Evolutionary conservation across 345 rosid species (phyloP).

Genomic region (Citrus reticulata): DNA sequence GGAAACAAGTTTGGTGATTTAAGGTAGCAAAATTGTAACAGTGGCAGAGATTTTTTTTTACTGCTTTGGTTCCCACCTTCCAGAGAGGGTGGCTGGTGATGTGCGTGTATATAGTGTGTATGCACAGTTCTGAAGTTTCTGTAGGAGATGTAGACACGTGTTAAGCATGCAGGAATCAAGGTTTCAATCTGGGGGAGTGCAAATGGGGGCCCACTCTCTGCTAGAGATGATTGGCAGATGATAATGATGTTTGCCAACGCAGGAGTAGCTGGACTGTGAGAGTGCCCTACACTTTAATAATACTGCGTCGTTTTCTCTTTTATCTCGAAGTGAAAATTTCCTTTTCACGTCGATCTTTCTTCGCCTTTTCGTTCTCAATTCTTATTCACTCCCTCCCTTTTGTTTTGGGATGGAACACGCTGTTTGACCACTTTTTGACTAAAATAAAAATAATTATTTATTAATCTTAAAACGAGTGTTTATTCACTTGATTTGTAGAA

Average conservation of each 20-base stretch:
- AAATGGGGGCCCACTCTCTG: constrained; percentile 15
- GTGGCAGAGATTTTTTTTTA: not conserved
- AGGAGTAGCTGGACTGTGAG: constrained; percentile 26
- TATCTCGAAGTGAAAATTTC: too few relatives aligned
- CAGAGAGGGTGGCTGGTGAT: not conserved
- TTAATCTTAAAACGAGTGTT: not conserved
- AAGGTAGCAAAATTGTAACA: not conserved
- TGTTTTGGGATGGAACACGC: not conserved
- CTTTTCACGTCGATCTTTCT: not conserved
- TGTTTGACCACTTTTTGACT: constrained; percentile 12
- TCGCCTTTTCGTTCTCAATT: not conserved
- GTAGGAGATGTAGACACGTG: constrained; percentile 22
- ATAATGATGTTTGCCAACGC: constrained; percentile 35
- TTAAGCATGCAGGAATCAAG: constrained; percentile 24
- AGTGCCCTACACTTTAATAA: not conserved
- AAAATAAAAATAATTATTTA: too few relatives aligned
- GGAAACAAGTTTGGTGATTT: not conserved
- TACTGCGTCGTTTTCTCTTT: constrained; percentile 15
- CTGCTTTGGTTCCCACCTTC: not conserved
- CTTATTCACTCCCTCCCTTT: not conserved
- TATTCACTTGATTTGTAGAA: not conserved
- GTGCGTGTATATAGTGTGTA: not conserved
- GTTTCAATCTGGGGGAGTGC: not conserved
- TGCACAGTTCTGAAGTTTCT: not conserved
- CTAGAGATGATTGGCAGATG: constrained; percentile 22